Percentiles rank a stretch among this genome's conserved stretches.
phyloP scores from a whole-genome alignment of 2,329 filamentous ascomycete species.

The Beauveria brongniartii region DNA sequence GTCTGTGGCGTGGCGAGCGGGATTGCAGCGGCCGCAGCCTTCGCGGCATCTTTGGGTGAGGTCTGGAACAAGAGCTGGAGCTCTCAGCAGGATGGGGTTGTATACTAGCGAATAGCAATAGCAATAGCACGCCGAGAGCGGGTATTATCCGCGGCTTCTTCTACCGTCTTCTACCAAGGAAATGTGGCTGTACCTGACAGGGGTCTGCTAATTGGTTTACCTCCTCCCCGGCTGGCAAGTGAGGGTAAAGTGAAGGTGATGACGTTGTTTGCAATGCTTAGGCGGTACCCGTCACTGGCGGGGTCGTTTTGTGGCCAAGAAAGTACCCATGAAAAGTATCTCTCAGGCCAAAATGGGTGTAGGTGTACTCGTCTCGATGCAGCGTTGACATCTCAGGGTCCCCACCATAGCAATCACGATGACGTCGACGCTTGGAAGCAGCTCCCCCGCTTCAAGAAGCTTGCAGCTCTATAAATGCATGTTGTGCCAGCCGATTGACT shows the following conservation, averaged over 20 bases:
- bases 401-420: slow-evolving; percentile 9
- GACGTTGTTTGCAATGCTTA: neutral
- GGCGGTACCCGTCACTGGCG: slow-evolving; percentile 5
- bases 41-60: slow-evolving; percentile 11
- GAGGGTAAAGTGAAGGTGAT: slow-evolving; percentile 1
- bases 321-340: neutral
- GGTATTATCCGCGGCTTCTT: neutral
- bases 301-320: neutral
- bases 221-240: neutral
- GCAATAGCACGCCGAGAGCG: slow-evolving; percentile 1
- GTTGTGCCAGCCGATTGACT: neutral
- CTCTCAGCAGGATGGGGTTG: neutral
- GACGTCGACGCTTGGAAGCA: slow-evolving; percentile 10
- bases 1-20: slow-evolving; percentile 7
- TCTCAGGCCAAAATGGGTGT: neutral
- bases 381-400: slow-evolving; percentile 6
- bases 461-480: slow-evolving; percentile 10
- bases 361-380: neutral
- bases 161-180: slow-evolving; percentile 2
- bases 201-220: neutral
- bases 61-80: neutral
- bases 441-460: slow-evolving; percentile 8
- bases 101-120: slow-evolving; percentile 9
- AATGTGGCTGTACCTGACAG: slow-evolving; percentile 8
- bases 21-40: slow-evolving; percentile 10